phyloP scores from a whole-genome alignment of 2,329 filamentous ascomycete species.

The Beauveria caledonica region DNA sequence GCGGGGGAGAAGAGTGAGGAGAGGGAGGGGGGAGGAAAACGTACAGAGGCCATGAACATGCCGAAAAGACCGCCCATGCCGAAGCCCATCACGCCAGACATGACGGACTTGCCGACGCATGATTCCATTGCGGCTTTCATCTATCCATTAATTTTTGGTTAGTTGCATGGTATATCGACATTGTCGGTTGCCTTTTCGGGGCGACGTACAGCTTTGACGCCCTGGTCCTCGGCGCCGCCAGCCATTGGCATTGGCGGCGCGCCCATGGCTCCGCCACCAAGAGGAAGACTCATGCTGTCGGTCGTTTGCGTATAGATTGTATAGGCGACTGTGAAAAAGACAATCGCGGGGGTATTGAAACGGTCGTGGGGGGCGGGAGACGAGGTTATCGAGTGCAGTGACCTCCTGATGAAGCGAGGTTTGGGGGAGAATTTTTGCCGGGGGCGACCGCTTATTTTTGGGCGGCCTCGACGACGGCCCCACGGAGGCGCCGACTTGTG shows the following conservation, averaged over 20 bases:
- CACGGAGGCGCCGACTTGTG: background rate
- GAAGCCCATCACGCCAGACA: conserved; percentile 90
- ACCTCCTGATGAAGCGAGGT: conserved; percentile 14
- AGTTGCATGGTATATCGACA: background rate
- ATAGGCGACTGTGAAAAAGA: background rate
- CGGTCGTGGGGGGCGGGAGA: conserved; percentile 6
- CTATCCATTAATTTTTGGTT: conserved; percentile 32
- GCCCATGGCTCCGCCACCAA: conserved; percentile 17
- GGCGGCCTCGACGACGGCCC: background rate
- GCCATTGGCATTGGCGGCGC: conserved; percentile 16
- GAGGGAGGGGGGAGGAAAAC: conserved; percentile 25
- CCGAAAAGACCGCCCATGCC: conserved; percentile 90
- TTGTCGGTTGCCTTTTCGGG: background rate
- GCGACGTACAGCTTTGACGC: conserved; percentile 39
- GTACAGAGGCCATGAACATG: conserved; percentile 93
- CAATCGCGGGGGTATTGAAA: background rate
- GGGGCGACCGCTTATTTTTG: conserved; percentile 25
- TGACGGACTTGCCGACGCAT: conserved; percentile 77
- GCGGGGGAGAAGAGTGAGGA: background rate
- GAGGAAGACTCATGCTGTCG: conserved; percentile 29
- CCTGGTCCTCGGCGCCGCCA: conserved; percentile 39
- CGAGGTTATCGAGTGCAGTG: conserved; percentile 13
- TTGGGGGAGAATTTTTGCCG: conserved; percentile 33
- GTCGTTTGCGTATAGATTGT: background rate
- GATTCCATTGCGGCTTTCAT: conserved; percentile 85